Evolutionary conservation across 768 basidiomycete species (phyloP).

Genomic region (Naganishia onofrii): DNA sequence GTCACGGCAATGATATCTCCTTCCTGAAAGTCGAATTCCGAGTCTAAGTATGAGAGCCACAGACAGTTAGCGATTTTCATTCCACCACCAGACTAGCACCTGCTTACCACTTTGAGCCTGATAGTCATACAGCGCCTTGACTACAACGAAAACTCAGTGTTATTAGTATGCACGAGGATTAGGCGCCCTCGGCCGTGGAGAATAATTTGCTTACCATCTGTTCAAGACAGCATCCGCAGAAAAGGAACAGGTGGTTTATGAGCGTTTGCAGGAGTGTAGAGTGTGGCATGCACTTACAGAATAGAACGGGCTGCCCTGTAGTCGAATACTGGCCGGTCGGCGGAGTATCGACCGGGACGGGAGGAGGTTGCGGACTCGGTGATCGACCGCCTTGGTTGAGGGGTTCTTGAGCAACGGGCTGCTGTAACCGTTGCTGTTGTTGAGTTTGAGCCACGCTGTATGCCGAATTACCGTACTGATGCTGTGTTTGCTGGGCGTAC

Average conservation of each 20-base stretch:
- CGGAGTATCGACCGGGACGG: conserved; percentile 53
- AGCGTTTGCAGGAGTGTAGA: neutral
- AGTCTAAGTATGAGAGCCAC: conserved; percentile 62
- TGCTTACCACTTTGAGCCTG: conserved; percentile 60
- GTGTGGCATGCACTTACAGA: conserved; percentile 62
- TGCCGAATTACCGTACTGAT: conserved; percentile 43
- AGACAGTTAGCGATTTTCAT: neutral
- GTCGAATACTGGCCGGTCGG: conserved; percentile 79
- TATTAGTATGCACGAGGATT: neutral
- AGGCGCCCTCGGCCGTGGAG: too few relatives aligned
- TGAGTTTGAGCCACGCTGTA: conserved; percentile 53
- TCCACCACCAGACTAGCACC: too few relatives aligned
- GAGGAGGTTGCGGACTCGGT: conserved; percentile 43
- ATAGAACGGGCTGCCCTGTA: conserved; percentile 74
- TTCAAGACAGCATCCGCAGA: neutral
- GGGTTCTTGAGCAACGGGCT: conserved; percentile 2
- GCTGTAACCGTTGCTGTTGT: conserved; percentile 37
- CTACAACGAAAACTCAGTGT: conserved; percentile 53
- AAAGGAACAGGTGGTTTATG: neutral
- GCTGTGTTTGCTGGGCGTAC: neutral
- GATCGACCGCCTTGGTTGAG: conserved; percentile 30
- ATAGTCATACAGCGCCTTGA: conserved; percentile 79
- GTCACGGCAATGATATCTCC: conserved; percentile 96
- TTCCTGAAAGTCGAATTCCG: conserved; percentile 93
- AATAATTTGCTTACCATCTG: conserved; percentile 28